A percentile compares a stretch with the other conserved stretches of the same genome.
Evolutionary conservation across 208 protist genomes (phyloP).

Genomic region (Acanthamoeba sp.): DNA sequence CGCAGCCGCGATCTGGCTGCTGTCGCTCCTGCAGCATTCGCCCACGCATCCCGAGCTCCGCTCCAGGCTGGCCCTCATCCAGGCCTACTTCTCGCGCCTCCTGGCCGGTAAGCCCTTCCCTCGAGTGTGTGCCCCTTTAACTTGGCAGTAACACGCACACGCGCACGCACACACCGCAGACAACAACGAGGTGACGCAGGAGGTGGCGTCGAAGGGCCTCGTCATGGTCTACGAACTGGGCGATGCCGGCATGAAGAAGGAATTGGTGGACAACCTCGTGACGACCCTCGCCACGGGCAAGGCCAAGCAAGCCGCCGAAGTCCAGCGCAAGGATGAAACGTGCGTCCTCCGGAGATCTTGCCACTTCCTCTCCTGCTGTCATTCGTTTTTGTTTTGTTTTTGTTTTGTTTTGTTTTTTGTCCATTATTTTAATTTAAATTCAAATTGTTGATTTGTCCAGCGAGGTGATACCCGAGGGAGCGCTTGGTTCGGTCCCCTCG

Average conservation of each 20-base stretch:
- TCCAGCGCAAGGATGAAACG: slow-evolving; percentile 71
- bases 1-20: slow-evolving; percentile 78
- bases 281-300: slow-evolving; percentile 74
- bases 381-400: neutral
- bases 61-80: slow-evolving; percentile 55
- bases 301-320: slow-evolving; percentile 22
- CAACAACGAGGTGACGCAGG: slow-evolving; percentile 79
- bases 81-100: slow-evolving; percentile 72
- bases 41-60: slow-evolving; percentile 50
- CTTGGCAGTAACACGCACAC: too few species aligned
- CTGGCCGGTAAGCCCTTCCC: slow-evolving; percentile 66
- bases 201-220: slow-evolving; percentile 84
- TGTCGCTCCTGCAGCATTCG: slow-evolving; percentile 76
- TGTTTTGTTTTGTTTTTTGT: too few species aligned
- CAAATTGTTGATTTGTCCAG: neutral
- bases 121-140: slow-evolving; percentile 27
- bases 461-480: slow-evolving; percentile 80
- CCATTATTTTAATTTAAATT: too few species aligned
- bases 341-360: too few species aligned
- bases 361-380: slow-evolving; percentile 33
- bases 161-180: slow-evolving; percentile 70
- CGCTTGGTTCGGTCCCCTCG: slow-evolving; percentile 36
- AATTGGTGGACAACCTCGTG: slow-evolving; percentile 79
- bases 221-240: slow-evolving; percentile 82
- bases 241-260: slow-evolving; percentile 70